Evolutionary conservation across 805 yeast genomes (phyloP), one percentile per base, ranked within the genome.

Genomic region (Metschnikowia cubensis): DNA sequence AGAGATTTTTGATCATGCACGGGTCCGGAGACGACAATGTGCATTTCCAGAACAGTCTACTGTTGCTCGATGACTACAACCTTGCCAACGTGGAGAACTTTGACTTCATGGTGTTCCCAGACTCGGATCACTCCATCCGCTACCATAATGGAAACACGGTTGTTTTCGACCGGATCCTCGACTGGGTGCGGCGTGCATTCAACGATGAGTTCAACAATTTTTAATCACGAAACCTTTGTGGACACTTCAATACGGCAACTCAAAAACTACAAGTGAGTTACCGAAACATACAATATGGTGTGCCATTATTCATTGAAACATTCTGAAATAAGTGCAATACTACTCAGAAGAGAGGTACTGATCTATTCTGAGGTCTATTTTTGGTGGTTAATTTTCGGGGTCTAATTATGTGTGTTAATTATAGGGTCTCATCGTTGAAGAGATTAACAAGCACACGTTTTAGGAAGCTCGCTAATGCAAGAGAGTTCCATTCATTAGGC

Each of bases 1-100:
- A 76, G 42, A 75, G 98, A 60, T 89, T 94, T 61, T 68, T 94
- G 53, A 64, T 94, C 35, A 89, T 92, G 89, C 99, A 92, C 63
- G 99, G 99, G 1, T 84, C 97, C 0, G 96, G 97, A 4, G 99
- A 94, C 69, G 99, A 94, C 67, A 94, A 94, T 60, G 99, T 94
- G 42, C 98, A 94, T 69, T 81, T 91, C 68, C 99, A 94, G 65
- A 89, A 94, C 70, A 80, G 92, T 40, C 74, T 89, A 52, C 82
- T 84, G 64, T 71, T 94, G 35, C 63, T 94, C 42, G 98, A 94
- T 68, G 70, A 79, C 57, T 74, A 92, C 49, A 85, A 91, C 60
- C 59, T 83, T 48, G 79, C 74, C n/a, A 79, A 77, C 2, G 80
- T 90, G n/a, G 95, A 88, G 61, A 94, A 94, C 68, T 87, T 83